A percentile compares a stretch with the other conserved stretches of the same genome.
Evolutionary conservation across 768 basidiomycete species (phyloP).

Genomic region (Rhizopogon vinicolor): DNA sequence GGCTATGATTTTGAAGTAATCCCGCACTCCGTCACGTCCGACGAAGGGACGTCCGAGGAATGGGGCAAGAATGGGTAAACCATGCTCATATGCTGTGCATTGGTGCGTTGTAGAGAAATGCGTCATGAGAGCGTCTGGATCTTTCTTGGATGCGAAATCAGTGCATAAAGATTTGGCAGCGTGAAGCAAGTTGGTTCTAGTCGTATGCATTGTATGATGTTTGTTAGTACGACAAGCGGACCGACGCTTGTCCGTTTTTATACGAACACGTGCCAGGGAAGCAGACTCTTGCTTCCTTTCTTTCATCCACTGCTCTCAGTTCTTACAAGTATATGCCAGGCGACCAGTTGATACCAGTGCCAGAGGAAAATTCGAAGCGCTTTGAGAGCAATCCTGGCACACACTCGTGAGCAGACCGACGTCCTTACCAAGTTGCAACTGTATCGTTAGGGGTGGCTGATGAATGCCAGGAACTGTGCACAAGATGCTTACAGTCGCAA

Average conservation of each 20-base stretch:
- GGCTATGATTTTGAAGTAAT: conserved; percentile 47
- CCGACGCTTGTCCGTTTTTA: too few species aligned
- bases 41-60: conserved; percentile 51
- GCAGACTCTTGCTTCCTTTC: not conserved
- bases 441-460: conserved; percentile 11
- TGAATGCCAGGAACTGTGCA: not conserved
- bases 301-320: conserved; percentile 3
- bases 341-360: conserved; percentile 1
- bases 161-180: conserved; percentile 47
- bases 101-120: conserved; percentile 46
- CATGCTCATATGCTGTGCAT: conserved; percentile 50
- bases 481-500: conserved; percentile 3
- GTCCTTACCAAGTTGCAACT: not conserved
- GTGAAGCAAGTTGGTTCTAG: conserved; percentile 33
- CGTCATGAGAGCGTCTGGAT: conserved; percentile 37
- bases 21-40: conserved; percentile 36
- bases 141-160: conserved; percentile 43
- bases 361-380: not conserved
- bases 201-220: conserved; percentile 14
- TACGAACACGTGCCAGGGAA: not conserved
- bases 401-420: conserved; percentile 12
- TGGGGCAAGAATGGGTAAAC: conserved; percentile 49
- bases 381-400: not conserved
- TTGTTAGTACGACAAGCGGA: not conserved
- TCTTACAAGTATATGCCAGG: not conserved